Evolutionary conservation across 2,329 filamentous ascomycete species (phyloP), one percentile per base, ranked within the genome.

Genomic region (Huntiella bhutanensis): DNA sequence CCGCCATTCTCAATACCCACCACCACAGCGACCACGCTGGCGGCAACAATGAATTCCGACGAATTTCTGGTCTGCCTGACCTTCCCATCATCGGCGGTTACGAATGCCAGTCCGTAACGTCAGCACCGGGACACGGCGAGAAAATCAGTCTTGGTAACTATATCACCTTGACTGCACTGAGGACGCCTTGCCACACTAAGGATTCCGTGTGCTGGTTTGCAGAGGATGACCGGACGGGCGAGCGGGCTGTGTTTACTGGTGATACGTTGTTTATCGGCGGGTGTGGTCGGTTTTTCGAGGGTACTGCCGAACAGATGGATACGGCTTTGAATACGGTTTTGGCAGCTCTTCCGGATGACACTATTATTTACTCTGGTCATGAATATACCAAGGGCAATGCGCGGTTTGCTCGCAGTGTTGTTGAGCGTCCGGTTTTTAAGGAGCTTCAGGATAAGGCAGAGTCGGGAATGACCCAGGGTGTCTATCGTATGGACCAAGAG

Each of bases 351-450:
- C 88, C 91, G 0, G 80, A 93, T 54, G 86, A 96, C 55, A 96
- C 91, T 1, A 80, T 80, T 53, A 84, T 98, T 53, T 98, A 84
- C 59, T 82, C 88, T 13, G 91, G 91, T 3, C 91, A 98, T 57
- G 91, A 96, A 62, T 98, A 98, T 65, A 98, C 91, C n/a, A 94
- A 91, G 63, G 73, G 80, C 44, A 98, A 98, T 57, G 85, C 91
- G 56, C 85, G 85, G 59, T 98, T 98, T 58, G 79, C 76, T 41
- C 64, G 81, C 49, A 80, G 79, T 2, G 80, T 96, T 12, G 66
- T 80, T 47, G 76, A 83, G 56, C 81, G 73, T 37, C 77, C 82
- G 42, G 22, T 10, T 0, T 75, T 95, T 52, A 77, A 82, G 67
- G 81, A 78, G 55, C 69, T 98, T 32, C 68, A 82, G 53, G 68